phyloP scores from a whole-genome alignment of 768 basidiomycete genomes.

The Tephrocybe rancida region DNA sequence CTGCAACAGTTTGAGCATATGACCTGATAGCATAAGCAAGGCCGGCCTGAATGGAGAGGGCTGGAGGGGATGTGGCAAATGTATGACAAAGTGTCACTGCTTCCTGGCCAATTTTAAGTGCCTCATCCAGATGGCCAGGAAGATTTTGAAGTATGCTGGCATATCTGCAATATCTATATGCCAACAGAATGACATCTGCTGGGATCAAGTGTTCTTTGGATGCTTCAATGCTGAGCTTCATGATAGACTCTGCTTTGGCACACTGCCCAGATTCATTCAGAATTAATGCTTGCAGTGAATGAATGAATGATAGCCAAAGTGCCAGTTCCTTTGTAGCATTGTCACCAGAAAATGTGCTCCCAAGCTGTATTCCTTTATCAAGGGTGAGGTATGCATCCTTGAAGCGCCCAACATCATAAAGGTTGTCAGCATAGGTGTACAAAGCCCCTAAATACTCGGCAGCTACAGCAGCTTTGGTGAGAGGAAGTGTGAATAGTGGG shows the following conservation, averaged over 20 bases:
- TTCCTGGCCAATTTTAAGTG: constrained; percentile 9
- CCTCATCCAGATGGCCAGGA: constrained; percentile 1
- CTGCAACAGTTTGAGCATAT: not conserved
- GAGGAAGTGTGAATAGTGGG: constrained; percentile 1
- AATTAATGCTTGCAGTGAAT: not conserved
- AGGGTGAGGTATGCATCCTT: constrained; percentile 5
- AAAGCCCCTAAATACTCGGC: constrained; percentile 1
- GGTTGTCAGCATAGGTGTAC: constrained; percentile 5
- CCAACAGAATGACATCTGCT: constrained; percentile 4
- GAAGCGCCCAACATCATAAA: constrained; percentile 2
- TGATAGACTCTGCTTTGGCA: constrained; percentile 4
- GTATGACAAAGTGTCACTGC: constrained; percentile 10
- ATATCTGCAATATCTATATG: constrained; percentile 5
- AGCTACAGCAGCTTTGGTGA: not conserved
- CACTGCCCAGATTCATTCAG: constrained; percentile 3
- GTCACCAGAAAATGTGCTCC: not conserved
- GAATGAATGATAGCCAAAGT: constrained; percentile 3
- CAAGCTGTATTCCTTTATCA: constrained; percentile 4
- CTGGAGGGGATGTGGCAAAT: not conserved
- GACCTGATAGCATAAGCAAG: constrained; percentile 9
- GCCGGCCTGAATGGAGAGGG: constrained; percentile 4
- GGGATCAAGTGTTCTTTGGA: not conserved
- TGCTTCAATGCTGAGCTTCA: not conserved
- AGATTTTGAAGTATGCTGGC: too few species aligned
- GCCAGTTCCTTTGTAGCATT: constrained; percentile 3